These are phyloP conservation scores for Rutstroemia sp. DNA, from an alignment of 2,329 filamentous ascomycete species.

Conservation along the genomic window DNA sequence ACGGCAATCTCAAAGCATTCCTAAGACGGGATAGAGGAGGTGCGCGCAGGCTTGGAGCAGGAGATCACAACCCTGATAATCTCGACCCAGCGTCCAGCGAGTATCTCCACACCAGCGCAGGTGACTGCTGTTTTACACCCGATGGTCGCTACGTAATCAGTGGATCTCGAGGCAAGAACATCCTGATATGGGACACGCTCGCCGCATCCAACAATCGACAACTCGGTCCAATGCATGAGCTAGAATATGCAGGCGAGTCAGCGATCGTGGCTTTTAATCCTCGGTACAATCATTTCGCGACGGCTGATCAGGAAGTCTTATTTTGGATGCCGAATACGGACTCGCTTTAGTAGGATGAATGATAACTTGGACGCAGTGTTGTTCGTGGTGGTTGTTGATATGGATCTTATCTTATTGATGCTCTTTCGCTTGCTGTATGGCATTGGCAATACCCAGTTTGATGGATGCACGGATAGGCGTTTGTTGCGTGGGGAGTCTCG, in stretches of 20 bases:
- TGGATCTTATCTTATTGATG: background rate
- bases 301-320: slow-evolving; percentile 74
- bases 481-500: background rate
- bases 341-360: background rate
- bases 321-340: slow-evolving; percentile 69
- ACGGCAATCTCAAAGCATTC: slow-evolving; percentile 70
- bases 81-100: slow-evolving; percentile 25
- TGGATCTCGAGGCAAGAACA: slow-evolving; percentile 60
- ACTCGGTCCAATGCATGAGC: slow-evolving; percentile 54
- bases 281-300: slow-evolving; percentile 84
- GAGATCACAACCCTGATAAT: slow-evolving; percentile 35
- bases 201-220: slow-evolving; percentile 47
- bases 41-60: slow-evolving; percentile 44
- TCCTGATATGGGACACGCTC: slow-evolving; percentile 81
- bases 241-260: slow-evolving; percentile 60
- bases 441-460: slow-evolving; percentile 7
- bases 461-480: slow-evolving; percentile 7
- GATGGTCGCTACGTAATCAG: slow-evolving; percentile 86
- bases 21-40: slow-evolving; percentile 52
- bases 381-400: background rate
- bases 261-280: slow-evolving; percentile 84
- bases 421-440: background rate
- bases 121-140: slow-evolving; percentile 82
- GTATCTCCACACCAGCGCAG: slow-evolving; percentile 46
- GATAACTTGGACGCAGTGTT: no score